These are phyloP conservation scores for Aspergillus kassunensis DNA, from an alignment of 495 filamentous ascomycete species.

Conservation along the genomic window DNA sequence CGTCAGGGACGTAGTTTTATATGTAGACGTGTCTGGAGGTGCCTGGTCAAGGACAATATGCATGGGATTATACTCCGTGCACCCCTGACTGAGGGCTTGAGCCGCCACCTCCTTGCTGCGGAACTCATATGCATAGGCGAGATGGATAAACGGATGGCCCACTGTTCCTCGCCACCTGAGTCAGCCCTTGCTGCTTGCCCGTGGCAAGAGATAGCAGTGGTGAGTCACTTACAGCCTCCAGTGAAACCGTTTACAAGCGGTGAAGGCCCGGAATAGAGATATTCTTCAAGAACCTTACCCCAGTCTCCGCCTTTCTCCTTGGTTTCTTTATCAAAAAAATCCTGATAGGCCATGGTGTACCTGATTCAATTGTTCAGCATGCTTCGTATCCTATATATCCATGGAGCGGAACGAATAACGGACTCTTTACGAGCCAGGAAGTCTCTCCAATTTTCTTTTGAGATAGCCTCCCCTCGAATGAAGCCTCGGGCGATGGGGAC, in stretches of 20 bases:
- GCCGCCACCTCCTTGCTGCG: constrained; percentile 68
- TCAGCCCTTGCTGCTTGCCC: too few species aligned
- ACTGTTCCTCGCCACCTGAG: too few species aligned
- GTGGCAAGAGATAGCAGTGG: too few species aligned
- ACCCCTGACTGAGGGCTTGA: constrained; percentile 63
- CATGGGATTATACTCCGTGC: constrained; percentile 61
- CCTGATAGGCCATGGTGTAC: constrained; percentile 71
- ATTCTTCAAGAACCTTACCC: constrained; percentile 66
- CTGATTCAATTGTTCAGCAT: constrained; percentile 15
- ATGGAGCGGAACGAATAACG: constrained; percentile 14
- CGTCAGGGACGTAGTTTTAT: constrained; percentile 46
- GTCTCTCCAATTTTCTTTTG: constrained; percentile 64
- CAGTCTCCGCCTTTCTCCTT: constrained; percentile 66
- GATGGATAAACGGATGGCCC: constrained; percentile 80
- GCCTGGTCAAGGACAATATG: constrained; percentile 69
- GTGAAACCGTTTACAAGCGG: constrained; percentile 71
- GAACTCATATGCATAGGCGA: constrained; percentile 78
- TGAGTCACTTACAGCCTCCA: constrained; percentile 58
- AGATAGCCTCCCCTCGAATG: constrained; percentile 56
- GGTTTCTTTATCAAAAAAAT: constrained; percentile 81
- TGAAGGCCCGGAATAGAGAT: constrained; percentile 63
- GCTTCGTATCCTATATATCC: too few species aligned
- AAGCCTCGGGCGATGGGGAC: constrained; percentile 57
- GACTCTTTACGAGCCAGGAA: constrained; percentile 60
- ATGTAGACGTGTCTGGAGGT: constrained; percentile 19